Evolutionary conservation across 1,284 basidiomycete genomes (phyloP).

Genomic region (Retiboletus fuscus): DNA sequence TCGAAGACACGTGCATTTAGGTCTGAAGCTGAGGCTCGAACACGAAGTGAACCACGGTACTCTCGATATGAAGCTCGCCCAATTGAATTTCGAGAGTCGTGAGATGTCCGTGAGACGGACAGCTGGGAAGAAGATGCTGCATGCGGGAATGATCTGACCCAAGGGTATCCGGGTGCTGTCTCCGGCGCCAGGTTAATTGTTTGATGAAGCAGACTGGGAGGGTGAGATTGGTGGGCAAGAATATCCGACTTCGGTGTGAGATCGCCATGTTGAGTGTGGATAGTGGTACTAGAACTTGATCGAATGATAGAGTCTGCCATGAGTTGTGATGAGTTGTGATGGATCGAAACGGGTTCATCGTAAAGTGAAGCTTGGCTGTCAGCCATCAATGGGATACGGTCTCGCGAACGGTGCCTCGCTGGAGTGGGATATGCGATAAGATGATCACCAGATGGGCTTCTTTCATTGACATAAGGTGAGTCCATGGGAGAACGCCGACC

Average conservation of each 20-base stretch:
- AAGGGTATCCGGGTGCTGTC: neutral
- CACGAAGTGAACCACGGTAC: constrained; percentile 34
- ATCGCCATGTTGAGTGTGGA: neutral
- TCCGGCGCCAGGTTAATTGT: constrained; percentile 1
- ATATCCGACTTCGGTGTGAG: neutral
- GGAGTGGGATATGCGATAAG: constrained; percentile 35
- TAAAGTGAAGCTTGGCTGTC: constrained; percentile 33
- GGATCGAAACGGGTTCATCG: constrained; percentile 32
- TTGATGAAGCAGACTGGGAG: constrained; percentile 16
- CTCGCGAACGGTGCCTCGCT: constrained; percentile 30
- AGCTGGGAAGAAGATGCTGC: constrained; percentile 21
- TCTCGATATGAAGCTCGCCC: constrained; percentile 43
- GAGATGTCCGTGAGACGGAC: constrained; percentile 35
- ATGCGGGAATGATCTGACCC: neutral
- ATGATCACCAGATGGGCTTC: constrained; percentile 45
- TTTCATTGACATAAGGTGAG: constrained; percentile 33
- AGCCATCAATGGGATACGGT: constrained; percentile 18
- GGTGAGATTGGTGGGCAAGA: neutral
- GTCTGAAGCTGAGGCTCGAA: constrained; percentile 17
- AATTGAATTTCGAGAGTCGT: constrained; percentile 31
- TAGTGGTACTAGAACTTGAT: constrained; percentile 15
- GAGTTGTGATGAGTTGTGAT: neutral
- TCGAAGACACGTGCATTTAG: neutral
- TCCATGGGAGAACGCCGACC: constrained; percentile 31
- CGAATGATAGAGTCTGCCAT: neutral